These are phyloP conservation scores for Metarhizium robertsii DNA, from an alignment of 2,329 filamentous ascomycete species.

Conservation along the genomic window DNA sequence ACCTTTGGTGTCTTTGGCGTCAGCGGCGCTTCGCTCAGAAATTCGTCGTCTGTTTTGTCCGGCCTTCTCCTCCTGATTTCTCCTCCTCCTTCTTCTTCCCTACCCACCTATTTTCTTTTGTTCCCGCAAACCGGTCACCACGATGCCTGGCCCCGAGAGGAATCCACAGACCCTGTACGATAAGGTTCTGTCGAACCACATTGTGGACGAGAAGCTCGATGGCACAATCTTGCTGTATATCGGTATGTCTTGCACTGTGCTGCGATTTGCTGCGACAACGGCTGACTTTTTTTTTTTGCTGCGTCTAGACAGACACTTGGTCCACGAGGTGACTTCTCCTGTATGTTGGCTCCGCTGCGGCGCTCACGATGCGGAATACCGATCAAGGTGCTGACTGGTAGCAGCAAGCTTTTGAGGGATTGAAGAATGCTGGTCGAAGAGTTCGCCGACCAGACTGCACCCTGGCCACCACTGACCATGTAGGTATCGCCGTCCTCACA, in stretches of 20 bases:
- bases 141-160: slow-evolving; percentile 62
- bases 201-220: slow-evolving; percentile 91
- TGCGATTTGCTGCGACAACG: neutral
- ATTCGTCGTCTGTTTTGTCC: neutral
- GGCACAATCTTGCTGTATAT: slow-evolving; percentile 92
- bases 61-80: neutral
- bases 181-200: slow-evolving; percentile 91
- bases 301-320: slow-evolving; percentile 73
- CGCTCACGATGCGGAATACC: neutral
- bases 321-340: slow-evolving; percentile 97
- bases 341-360: slow-evolving; percentile 37
- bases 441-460: slow-evolving; percentile 95
- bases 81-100: neutral
- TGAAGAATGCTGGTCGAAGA: slow-evolving; percentile 77
- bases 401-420: slow-evolving; percentile 92
- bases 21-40: neutral
- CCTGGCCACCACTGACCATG: slow-evolving; percentile 91
- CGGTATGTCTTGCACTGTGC: slow-evolving; percentile 44
- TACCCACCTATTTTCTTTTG: neutral
- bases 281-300: neutral
- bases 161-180: slow-evolving; percentile 85
- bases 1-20: neutral
- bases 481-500: slow-evolving; percentile 38
- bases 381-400: neutral
- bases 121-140: slow-evolving; percentile 20